These are phyloP conservation scores for Rhynchospora tenuis DNA, from an alignment of 176 grass and related monocot genomes.

Conservation along the genomic window DNA sequence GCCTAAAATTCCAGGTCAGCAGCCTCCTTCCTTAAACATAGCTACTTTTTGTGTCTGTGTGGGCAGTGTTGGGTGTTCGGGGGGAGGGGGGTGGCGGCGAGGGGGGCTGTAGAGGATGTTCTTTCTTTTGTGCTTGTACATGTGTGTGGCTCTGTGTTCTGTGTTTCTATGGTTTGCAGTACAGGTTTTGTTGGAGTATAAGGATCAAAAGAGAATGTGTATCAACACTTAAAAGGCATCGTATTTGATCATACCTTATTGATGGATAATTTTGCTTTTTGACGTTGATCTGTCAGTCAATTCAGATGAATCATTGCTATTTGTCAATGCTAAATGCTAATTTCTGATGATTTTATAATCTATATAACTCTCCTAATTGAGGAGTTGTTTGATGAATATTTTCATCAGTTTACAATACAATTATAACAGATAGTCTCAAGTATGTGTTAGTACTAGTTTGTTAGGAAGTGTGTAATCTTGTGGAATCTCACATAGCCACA, in stretches of 20 bases:
- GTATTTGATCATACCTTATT: not conserved
- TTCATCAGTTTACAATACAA: not conserved
- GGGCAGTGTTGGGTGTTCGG: not conserved
- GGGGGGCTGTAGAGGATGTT: not conserved
- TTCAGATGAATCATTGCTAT: not conserved
- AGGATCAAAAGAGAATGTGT: not conserved
- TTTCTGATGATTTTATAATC: not conserved
- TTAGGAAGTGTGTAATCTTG: not conserved
- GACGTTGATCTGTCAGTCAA: not conserved
- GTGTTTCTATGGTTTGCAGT: not conserved
- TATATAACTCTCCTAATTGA: not conserved
- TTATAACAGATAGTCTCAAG: not conserved
- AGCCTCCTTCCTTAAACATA: not conserved
- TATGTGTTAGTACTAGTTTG: not conserved
- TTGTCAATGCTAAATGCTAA: not conserved
- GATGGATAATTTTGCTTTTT: not conserved
- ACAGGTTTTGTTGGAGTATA: not conserved
- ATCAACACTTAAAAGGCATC: not conserved
- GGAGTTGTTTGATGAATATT: not conserved
- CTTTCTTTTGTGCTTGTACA: not conserved
- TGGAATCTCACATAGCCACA: not conserved
- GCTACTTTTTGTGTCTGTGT: not conserved
- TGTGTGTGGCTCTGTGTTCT: not conserved
- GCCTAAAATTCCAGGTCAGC: conserved; percentile 73
- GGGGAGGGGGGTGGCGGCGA: too few species aligned